Evolutionary conservation across 495 filamentous ascomycete species (phyloP).

Genomic region (Aspergillus conjunctus): DNA sequence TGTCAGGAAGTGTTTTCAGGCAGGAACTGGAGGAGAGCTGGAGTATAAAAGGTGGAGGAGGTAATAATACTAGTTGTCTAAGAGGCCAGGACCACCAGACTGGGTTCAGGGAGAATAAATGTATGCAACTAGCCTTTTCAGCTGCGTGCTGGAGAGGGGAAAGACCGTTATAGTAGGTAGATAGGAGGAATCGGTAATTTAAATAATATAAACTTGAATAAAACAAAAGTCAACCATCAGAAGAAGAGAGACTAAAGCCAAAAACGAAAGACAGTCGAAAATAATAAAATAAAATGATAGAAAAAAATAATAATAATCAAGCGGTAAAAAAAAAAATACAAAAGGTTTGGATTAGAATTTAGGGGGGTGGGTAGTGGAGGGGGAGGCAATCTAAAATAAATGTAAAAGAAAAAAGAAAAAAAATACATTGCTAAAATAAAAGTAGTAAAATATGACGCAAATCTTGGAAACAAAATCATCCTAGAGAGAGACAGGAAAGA

Average conservation of each 20-base stretch:
- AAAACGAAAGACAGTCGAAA: conserved; percentile 9
- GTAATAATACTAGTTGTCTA: not conserved
- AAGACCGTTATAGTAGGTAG: conserved; percentile 11
- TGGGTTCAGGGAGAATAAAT: conserved; percentile 8
- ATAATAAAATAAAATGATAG: conserved; percentile 7
- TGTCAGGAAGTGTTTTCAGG: not conserved
- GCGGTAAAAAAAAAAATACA: conserved; percentile 17
- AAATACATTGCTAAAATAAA: not conserved
- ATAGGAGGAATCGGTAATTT: conserved; percentile 11
- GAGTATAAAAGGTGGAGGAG: conserved; percentile 17
- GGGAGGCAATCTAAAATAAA: not conserved
- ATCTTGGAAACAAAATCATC: conserved; percentile 11
- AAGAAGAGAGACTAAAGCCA: conserved; percentile 6
- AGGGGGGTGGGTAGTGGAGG: conserved; percentile 4
- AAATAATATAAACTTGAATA: conserved; percentile 18
- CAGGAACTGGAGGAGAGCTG: conserved; percentile 24
- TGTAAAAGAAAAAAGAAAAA: not conserved
- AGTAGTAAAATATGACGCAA: conserved; percentile 6
- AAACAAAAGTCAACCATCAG: conserved; percentile 11
- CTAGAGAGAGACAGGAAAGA: conserved; percentile 21
- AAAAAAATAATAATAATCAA: conserved; percentile 18
- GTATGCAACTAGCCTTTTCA: conserved; percentile 1
- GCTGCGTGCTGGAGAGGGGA: conserved; percentile 1
- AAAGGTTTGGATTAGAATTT: conserved; percentile 7
- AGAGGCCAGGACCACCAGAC: too few relatives aligned